Base-by-base conservation (phyloP, 768 basidiomycete genomes). In the Serendipita sp. region DNA sequence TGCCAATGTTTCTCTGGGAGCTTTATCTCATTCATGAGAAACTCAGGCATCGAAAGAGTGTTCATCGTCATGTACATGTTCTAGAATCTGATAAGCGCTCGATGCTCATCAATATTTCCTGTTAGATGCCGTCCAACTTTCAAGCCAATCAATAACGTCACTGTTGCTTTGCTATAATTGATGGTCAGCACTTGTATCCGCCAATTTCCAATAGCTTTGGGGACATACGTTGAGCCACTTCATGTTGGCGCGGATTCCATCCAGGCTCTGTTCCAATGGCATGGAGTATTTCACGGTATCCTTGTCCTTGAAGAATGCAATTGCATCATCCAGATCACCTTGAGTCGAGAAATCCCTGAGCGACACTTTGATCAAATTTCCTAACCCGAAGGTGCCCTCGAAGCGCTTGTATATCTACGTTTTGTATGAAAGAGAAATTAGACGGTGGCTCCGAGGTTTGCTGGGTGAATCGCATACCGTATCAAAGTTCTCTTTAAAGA, bases 241-340 rank as follows among this genome's bases (percentile, higher is more conserved):
- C 8, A 78, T 75, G 47, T 80, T 80, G 1, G 86, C 79, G 3
- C 78, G 77, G 68, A 92, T 82, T 1, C 77, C 78, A 69, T 92
- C 91, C 69, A 89, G 69, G 3, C 81, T 78, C 71, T 92, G 89
- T 1, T 80, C 77, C 51, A 91, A 75, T 1, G 78, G 75, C 71
- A 85, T 76, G 69, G 78, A 76, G 74, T 83, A 89, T 73, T 85
- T 87, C 63, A 84, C 83, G 3, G 78, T 83, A 73, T 89, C 83
- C 74, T 83, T 86, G 71, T 77, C 78, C 78, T 85, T 81, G 79
- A 92, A 97, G 79, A 90, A 95, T 3, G 74, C 80, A 63, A 79
- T 79, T 13, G 83, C 78, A 23, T 76, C 77, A 63, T 83, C 75
- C 46, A 81, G 78, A 74, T 96, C 94, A 66, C 81, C 73, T 67